phyloP scores from a whole-genome alignment of 139 green algal species.

The Asterochloris sp. region DNA sequence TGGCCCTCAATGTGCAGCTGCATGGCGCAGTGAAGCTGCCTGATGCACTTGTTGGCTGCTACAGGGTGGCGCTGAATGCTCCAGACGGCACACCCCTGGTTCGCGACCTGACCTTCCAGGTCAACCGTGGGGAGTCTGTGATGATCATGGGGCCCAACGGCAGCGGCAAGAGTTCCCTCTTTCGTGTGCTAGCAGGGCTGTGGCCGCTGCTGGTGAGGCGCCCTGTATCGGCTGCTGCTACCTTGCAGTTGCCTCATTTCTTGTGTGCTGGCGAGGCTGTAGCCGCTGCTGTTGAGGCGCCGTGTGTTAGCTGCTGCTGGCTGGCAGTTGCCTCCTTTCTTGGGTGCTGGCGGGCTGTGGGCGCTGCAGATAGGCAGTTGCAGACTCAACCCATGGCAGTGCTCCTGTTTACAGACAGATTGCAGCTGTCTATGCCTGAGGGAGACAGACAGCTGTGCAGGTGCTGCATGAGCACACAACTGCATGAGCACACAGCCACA shows the following conservation, averaged over 20 bases:
- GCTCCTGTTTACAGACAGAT: too few species aligned
- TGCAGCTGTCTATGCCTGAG: too few species aligned
- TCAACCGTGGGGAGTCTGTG: slow-evolving; percentile 53
- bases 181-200: slow-evolving; percentile 81
- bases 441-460: too few species aligned
- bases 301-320: not conserved
- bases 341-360: not conserved
- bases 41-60: slow-evolving; percentile 2
- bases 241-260: not conserved
- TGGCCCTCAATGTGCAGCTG: not conserved
- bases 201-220: slow-evolving; percentile 76
- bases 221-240: too few species aligned
- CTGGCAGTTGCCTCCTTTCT: not conserved
- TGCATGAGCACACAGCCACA: too few species aligned
- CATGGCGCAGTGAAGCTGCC: not conserved
- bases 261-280: not conserved
- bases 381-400: too few species aligned
- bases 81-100: slow-evolving; percentile 84
- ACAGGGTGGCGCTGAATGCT: slow-evolving; percentile 76
- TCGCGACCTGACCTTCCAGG: slow-evolving; percentile 77
- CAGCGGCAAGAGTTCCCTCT: slow-evolving; percentile 79
- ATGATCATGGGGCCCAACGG: slow-evolving; percentile 93
- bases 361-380: too few species aligned
- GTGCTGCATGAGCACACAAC: too few species aligned
- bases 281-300: too few species aligned